A percentile compares a stretch with the other conserved stretches of the same genome.
Evolutionary conservation across 2,329 filamentous ascomycete species (phyloP).

Genomic region (Stromatinia cepivora): DNA sequence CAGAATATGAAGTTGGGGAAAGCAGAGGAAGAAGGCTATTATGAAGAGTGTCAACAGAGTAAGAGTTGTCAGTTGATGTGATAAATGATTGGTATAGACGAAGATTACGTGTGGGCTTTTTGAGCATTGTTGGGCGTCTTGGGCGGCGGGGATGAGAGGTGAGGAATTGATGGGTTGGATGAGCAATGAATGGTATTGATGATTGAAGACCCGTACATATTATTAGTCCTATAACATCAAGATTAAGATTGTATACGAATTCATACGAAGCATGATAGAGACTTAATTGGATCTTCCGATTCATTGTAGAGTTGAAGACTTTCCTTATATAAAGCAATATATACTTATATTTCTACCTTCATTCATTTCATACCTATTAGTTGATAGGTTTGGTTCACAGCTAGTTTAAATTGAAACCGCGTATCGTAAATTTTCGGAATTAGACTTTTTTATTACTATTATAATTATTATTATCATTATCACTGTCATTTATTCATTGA

Average conservation of each 20-base stretch:
- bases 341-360: too few relatives aligned
- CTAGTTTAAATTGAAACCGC: too few relatives aligned
- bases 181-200: background rate
- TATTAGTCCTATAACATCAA: background rate
- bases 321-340: too few relatives aligned
- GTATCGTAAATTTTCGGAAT: too few relatives aligned
- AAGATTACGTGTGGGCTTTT: background rate
- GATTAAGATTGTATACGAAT: background rate
- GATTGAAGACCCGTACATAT: background rate
- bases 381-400: too few relatives aligned
- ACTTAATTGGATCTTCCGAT: background rate
- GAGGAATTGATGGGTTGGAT: background rate
- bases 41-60: constrained; percentile 64
- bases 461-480: too few relatives aligned
- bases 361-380: too few relatives aligned
- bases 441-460: too few relatives aligned
- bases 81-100: background rate
- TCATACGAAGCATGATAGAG: background rate
- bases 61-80: constrained; percentile 52
- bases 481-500: too few relatives aligned
- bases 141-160: background rate
- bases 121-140: background rate
- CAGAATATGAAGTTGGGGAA: constrained; percentile 53
- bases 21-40: constrained; percentile 70
- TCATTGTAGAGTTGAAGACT: too few relatives aligned